Conservation (phyloP, 371 early-diverging fungal species). For the Mortierella sp. region DNA sequence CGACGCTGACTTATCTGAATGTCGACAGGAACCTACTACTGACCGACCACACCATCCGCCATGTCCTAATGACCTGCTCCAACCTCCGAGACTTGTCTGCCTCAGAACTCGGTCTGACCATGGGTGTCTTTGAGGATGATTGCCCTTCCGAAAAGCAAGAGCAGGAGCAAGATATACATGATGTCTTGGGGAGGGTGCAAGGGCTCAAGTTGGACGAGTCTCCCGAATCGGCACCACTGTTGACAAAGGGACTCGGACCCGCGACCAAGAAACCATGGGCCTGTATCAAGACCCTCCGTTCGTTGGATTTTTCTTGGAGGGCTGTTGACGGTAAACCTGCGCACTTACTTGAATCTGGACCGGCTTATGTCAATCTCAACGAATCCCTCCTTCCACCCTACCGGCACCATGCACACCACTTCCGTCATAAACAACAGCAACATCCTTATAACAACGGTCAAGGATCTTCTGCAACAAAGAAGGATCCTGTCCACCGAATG, state of each 20-base stretch:
- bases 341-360: background rate
- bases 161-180: background rate
- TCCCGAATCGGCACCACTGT: background rate
- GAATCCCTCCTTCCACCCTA: background rate
- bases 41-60: conserved; percentile 26
- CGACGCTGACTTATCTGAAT: conserved; percentile 21
- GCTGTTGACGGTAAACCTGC: conserved; percentile 2
- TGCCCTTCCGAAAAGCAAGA: background rate
- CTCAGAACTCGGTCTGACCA: conserved; percentile 34
- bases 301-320: conserved; percentile 23
- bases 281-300: conserved; percentile 16
- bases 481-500: background rate
- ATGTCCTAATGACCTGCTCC: conserved; percentile 39
- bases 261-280: conserved; percentile 13
- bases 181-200: background rate
- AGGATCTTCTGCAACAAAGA: background rate
- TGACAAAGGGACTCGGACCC: background rate
- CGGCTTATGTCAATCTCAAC: background rate
- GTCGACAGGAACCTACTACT: conserved; percentile 25
- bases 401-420: background rate
- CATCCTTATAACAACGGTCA: background rate
- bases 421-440: background rate
- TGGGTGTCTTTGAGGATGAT: conserved; percentile 31
- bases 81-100: conserved; percentile 22
- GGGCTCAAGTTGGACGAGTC: background rate